Evolutionary conservation across 2,329 filamentous ascomycete genomes (phyloP).

Genomic region (Monilinia polystroma): DNA sequence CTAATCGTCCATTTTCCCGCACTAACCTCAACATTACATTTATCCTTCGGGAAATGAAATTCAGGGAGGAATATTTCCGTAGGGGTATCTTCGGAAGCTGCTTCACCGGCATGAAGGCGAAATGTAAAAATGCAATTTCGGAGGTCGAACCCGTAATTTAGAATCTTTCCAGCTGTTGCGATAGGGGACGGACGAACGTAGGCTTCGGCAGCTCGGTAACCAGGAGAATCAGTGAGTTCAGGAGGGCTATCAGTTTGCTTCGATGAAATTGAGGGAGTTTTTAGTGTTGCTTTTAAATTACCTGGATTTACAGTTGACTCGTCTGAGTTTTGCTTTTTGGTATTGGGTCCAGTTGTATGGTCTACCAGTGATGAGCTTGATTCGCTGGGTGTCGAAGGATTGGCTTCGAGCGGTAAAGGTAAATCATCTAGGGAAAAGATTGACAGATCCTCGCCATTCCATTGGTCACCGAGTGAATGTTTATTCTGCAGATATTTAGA

Average conservation of each 20-base stretch:
- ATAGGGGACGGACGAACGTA: conserved; percentile 85
- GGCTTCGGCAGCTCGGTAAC: conserved; percentile 87
- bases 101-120: conserved; percentile 59
- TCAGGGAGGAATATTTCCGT: conserved; percentile 86
- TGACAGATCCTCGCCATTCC: conserved; percentile 96
- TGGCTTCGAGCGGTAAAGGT: conserved; percentile 52
- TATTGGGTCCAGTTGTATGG: conserved; percentile 42
- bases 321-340: conserved; percentile 48
- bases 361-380: conserved; percentile 49
- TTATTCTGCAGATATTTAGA: conserved; percentile 60
- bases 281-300: conserved; percentile 73
- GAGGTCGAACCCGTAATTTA: conserved; percentile 78
- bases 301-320: conserved; percentile 65
- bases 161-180: conserved; percentile 67
- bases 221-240: conserved; percentile 62
- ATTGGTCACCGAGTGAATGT: conserved; percentile 86
- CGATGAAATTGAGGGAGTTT: conserved; percentile 64
- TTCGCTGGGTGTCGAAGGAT: conserved; percentile 48
- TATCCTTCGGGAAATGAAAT: conserved; percentile 82
- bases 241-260: conserved; percentile 52
- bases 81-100: conserved; percentile 62
- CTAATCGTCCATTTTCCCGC: conserved; percentile 90
- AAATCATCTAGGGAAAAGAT: conserved; percentile 85
- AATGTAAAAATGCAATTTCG: conserved; percentile 75
- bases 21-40: conserved; percentile 70